Conservation (phyloP, 441 rosid genomes). For the Capsella rubella region DNA sequence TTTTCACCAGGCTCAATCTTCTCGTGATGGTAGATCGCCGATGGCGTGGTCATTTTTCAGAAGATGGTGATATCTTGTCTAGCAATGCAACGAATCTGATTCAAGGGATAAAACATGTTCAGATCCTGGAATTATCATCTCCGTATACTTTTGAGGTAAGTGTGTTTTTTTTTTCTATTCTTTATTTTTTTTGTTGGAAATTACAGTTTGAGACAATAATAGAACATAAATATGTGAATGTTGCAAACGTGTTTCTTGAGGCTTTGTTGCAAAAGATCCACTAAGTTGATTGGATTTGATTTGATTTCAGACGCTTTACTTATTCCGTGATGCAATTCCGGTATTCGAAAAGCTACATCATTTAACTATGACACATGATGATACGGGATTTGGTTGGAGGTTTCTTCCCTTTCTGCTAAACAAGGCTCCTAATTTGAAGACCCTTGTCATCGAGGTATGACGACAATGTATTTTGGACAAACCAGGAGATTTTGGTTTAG, state of each 20-base stretch:
- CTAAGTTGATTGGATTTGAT: not conserved
- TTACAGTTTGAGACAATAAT: not conserved
- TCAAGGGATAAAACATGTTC: not conserved
- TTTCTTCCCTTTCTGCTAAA: no score
- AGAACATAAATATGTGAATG: not conserved
- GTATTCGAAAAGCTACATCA: no score
- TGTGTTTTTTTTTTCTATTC: not conserved
- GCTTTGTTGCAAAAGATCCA: not conserved
- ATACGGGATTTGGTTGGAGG: no score
- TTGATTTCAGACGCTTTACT: no score
- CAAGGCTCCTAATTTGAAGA: no score
- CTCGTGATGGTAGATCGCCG: not conserved
- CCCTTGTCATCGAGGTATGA: no score
- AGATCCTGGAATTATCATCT: not conserved
- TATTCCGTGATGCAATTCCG: no score
- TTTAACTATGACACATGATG: no score
- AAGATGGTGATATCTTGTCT: not conserved
- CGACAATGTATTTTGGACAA: no score
- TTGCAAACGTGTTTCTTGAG: no score
- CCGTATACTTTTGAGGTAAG: not conserved
- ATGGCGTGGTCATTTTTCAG: not conserved
- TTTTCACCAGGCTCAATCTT: not conserved
- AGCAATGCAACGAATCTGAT: constrained; percentile 21
- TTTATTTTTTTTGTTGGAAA: not conserved
- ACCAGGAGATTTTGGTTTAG: no score